Conservation (phyloP, 2,329 filamentous ascomycete species). For the Periconia digitata region DNA sequence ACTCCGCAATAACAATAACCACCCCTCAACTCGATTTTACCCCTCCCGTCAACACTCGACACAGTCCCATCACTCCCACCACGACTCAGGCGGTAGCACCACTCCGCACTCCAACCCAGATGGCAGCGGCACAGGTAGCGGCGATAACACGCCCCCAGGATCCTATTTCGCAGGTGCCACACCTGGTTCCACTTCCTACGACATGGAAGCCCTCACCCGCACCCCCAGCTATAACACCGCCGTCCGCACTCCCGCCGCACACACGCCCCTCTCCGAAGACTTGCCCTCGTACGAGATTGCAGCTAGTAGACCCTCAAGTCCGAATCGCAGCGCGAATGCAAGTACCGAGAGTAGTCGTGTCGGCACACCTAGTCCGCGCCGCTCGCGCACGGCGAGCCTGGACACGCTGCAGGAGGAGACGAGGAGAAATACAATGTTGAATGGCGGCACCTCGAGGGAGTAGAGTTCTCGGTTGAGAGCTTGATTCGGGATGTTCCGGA, state of each 20-base stretch:
- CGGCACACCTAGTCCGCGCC: slow-evolving; percentile 36
- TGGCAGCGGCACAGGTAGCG: not conserved
- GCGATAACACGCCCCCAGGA: slow-evolving; percentile 17
- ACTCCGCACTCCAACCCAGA: slow-evolving; percentile 32
- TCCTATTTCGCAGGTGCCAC: slow-evolving; percentile 20
- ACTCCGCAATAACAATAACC: slow-evolving; percentile 26
- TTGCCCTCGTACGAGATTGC: slow-evolving; percentile 51
- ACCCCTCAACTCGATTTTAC: slow-evolving; percentile 26
- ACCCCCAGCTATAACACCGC: slow-evolving; percentile 56
- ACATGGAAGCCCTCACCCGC: slow-evolving; percentile 50
- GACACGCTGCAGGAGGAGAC: slow-evolving; percentile 42
- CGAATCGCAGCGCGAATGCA: slow-evolving; percentile 17
- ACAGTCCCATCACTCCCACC: slow-evolving; percentile 25
- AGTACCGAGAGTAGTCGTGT: slow-evolving; percentile 28
- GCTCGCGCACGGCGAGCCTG: slow-evolving; percentile 30
- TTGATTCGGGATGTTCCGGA: too few species aligned
- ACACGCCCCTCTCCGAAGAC: slow-evolving; percentile 45
- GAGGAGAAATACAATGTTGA: slow-evolving; percentile 39
- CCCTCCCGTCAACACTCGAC: slow-evolving; percentile 26
- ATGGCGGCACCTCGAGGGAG: slow-evolving; percentile 25
- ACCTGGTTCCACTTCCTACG: slow-evolving; percentile 32
- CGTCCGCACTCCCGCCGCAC: slow-evolving; percentile 46
- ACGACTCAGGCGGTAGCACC: slow-evolving; percentile 40
- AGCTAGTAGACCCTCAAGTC: slow-evolving; percentile 47
- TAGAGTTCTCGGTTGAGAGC: too few species aligned